Percentiles rank a stretch among this genome's conserved stretches.
phyloP scores from a whole-genome alignment of 1,284 basidiomycete species.

The Phlebopus sp. region DNA sequence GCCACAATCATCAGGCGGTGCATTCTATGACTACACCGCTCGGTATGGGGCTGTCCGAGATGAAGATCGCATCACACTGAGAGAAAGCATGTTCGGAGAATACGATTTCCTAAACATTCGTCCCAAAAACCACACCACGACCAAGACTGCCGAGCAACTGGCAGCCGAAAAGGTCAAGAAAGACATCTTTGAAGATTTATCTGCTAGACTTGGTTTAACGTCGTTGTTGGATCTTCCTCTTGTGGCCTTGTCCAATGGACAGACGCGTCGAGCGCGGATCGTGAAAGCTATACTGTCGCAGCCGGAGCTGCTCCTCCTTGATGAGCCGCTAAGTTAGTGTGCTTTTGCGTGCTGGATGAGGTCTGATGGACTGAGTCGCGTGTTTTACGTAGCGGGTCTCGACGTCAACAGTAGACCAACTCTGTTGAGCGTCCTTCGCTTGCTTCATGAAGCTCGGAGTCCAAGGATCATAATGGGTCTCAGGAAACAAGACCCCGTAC shows the following conservation, averaged over 20 bases:
- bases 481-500: slow-evolving; percentile 77
- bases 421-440: slow-evolving; percentile 57
- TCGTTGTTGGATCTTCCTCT: slow-evolving; percentile 76
- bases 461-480: slow-evolving; percentile 78
- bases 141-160: slow-evolving; percentile 20
- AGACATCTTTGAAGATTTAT: slow-evolving; percentile 48
- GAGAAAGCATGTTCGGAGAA: slow-evolving; percentile 67
- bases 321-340: slow-evolving; percentile 77
- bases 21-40: slow-evolving; percentile 90
- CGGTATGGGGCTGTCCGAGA: slow-evolving; percentile 86
- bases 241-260: slow-evolving; percentile 87
- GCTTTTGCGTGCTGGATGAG: slow-evolving; percentile 11
- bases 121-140: slow-evolving; percentile 18
- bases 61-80: slow-evolving; percentile 72
- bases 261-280: slow-evolving; percentile 86
- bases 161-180: slow-evolving; percentile 21
- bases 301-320: slow-evolving; percentile 75
- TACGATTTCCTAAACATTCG: slow-evolving; percentile 33
- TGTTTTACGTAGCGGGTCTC: slow-evolving; percentile 70
- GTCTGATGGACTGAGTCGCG: slow-evolving; percentile 3
- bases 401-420: slow-evolving; percentile 58
- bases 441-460: slow-evolving; percentile 50
- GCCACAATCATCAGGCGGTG: slow-evolving; percentile 53
- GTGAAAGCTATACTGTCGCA: slow-evolving; percentile 70
- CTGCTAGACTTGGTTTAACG: slow-evolving; percentile 52